Conservation (phyloP, 73 alveolate genomes). For the Paramecium biaurelia region DNA sequence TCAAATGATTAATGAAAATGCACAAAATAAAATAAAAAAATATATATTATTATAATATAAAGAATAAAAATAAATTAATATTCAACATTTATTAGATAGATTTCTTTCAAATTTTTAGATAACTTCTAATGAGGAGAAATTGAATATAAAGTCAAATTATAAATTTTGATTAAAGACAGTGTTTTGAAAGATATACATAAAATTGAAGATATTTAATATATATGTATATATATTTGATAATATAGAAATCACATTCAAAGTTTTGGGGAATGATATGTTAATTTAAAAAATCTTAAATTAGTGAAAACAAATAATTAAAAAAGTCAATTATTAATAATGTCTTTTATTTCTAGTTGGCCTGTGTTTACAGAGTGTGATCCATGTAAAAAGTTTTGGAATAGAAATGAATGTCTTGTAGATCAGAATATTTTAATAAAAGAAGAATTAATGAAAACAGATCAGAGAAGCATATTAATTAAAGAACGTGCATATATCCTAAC, state of each 20-base stretch:
- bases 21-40: not conserved
- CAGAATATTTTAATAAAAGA: not conserved
- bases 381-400: constrained; percentile 12
- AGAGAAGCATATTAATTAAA: not conserved
- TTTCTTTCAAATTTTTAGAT: not conserved
- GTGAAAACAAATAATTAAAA: not conserved
- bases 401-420: not conserved
- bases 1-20: not conserved
- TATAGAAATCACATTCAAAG: not conserved
- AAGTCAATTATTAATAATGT: not conserved
- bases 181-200: not conserved
- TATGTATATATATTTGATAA: no score
- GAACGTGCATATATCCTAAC: not conserved
- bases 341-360: constrained; percentile 2
- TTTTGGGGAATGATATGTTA: not conserved
- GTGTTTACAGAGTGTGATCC: constrained; percentile 3
- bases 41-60: not conserved
- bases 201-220: not conserved
- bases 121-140: not conserved
- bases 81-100: not conserved
- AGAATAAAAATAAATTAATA: not conserved
- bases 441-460: not conserved
- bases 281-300: not conserved
- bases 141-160: not conserved
- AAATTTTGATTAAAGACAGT: not conserved